Base-by-base conservation (phyloP, 2,329 filamentous ascomycete genomes). In the Talaromyces sp. region DNA sequence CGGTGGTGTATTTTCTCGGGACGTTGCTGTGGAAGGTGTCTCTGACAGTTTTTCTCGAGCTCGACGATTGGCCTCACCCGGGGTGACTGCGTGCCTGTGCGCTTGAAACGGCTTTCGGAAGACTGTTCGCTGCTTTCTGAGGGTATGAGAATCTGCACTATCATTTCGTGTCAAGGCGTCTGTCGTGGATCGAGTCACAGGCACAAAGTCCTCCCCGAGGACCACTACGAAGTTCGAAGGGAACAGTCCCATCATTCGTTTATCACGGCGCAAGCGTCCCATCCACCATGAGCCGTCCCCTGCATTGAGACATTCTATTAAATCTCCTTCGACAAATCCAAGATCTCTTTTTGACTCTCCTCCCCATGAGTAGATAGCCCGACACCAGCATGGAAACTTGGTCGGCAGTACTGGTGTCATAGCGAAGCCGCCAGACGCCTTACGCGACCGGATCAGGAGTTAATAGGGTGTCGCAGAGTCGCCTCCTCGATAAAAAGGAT, bases 261-360 rank as follows among this genome's bases (percentile, higher is more conserved):
- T 90, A 79, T 99, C 95, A 71, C 95, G 88, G 74, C 89, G 91
- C 74, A 99, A 81, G 68, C 94, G 88, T 57, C 95, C 95, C 80
- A 93, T 97, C 95, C 95, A 99, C 95, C 95, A 99, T 56, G 92
- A 93, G 61, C 95, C 95, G 80, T 99, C 95, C 68, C 95, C 95
- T 22, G 95, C 95, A 77, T 99, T 99, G 62, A 99, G 84, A 74
- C 94, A 97, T 85, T 99, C 95, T 76, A 99, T 99, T 70, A 99
- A 80, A 79, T 99, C 95, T 68, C 95, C 95, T 78, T 99, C 95
- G 71, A 99, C 90, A 78, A 99, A 99, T 16, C 95, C 95, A 65
- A 99, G 85, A 76, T 99, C 95, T 77, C 90, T 88, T 82, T 96
- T 96, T 27, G 90, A 94, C 88, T 97, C 93, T 82, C 93, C 93